Percentiles rank a stretch among this genome's conserved stretches.
Evolutionary conservation across 257 asterid species (phyloP).

Genomic region (Jacaranda copaia): DNA sequence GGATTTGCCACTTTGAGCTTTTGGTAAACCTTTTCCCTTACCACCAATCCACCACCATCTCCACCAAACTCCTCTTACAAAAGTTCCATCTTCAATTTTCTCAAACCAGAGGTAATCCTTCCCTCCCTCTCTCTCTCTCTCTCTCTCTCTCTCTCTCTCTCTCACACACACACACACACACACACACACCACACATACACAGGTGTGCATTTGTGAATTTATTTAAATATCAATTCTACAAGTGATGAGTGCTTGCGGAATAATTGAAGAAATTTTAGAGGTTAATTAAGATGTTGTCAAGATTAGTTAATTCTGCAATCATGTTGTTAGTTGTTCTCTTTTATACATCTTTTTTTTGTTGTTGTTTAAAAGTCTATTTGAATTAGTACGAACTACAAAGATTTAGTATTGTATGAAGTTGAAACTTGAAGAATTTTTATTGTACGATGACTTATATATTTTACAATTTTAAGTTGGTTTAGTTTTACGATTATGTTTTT

Average conservation of each 20-base stretch:
- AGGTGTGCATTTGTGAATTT: background rate
- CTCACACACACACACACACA: too few relatives aligned
- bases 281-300: background rate
- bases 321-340: background rate
- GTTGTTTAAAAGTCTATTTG: background rate
- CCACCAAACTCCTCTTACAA: background rate
- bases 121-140: too few relatives aligned
- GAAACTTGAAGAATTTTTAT: background rate
- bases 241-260: background rate
- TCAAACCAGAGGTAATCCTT: background rate
- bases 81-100: background rate
- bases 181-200: background rate
- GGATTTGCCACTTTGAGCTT: background rate
- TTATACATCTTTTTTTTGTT: background rate
- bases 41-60: background rate
- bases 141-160: too few relatives aligned
- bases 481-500: background rate
- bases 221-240: background rate
- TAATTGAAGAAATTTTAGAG: slow-evolving; percentile 1
- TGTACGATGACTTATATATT: background rate
- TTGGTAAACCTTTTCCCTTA: background rate
- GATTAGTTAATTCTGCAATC: background rate
- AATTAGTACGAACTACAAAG: background rate
- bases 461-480: background rate
- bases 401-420: background rate